These are phyloP conservation scores for Erysimum cheiri DNA, from an alignment of 441 rosid species.

Conservation along the genomic window DNA sequence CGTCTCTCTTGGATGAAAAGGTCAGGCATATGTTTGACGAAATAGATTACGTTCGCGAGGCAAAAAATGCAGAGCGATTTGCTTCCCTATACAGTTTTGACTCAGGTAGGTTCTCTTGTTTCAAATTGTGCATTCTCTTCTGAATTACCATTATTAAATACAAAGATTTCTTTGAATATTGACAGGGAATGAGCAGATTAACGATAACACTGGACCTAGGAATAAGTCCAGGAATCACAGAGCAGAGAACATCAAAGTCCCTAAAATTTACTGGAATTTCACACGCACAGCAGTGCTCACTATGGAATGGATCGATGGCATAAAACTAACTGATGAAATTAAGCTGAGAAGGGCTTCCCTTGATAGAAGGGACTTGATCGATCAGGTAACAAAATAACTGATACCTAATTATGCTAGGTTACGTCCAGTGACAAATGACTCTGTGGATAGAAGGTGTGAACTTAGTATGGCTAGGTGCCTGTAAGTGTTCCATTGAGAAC, in stretches of 20 bases:
- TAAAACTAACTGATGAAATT: slow-evolving; percentile 88
- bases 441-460: no score
- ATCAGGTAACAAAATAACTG: slow-evolving; percentile 62
- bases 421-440: no score
- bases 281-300: slow-evolving; percentile 91
- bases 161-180: slow-evolving; percentile 11
- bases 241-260: slow-evolving; percentile 73
- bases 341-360: slow-evolving; percentile 65
- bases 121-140: slow-evolving; percentile 13
- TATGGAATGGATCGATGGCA: slow-evolving; percentile 99
- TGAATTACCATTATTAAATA: not conserved
- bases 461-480: slow-evolving; percentile 29
- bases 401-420: not conserved
- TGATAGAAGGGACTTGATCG: slow-evolving; percentile 81
- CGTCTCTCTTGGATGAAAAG: slow-evolving; percentile 72
- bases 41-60: slow-evolving; percentile 90
- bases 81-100: slow-evolving; percentile 74
- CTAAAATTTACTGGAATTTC: slow-evolving; percentile 88
- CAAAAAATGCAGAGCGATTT: slow-evolving; percentile 94
- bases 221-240: slow-evolving; percentile 47
- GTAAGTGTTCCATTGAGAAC: slow-evolving; percentile 19
- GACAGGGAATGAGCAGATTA: slow-evolving; percentile 54
- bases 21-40: slow-evolving; percentile 99
- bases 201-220: slow-evolving; percentile 45
- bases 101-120: slow-evolving; percentile 54